Conservation (phyloP, 768 basidiomycete genomes). For the Boletellus ananas region DNA sequence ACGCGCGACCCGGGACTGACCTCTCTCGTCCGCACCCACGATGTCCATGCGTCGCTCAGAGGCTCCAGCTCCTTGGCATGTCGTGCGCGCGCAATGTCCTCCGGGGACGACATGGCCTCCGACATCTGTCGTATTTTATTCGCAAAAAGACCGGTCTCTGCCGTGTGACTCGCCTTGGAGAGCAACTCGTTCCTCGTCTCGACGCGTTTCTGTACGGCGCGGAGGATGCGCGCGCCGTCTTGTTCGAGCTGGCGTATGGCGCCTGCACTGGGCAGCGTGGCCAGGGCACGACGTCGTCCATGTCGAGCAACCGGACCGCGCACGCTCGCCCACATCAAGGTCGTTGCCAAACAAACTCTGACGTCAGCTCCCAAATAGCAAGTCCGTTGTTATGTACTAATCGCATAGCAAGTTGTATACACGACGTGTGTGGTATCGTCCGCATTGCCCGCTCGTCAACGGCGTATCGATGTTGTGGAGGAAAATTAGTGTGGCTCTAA, state of each 20-base stretch:
- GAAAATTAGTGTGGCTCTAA: neutral
- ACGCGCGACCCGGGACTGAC: slow-evolving; percentile 35
- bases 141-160: neutral
- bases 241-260: slow-evolving; percentile 30
- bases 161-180: slow-evolving; percentile 38
- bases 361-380: too few relatives aligned
- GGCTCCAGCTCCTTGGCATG: slow-evolving; percentile 67
- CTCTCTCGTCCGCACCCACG: slow-evolving; percentile 53
- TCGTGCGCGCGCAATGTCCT: slow-evolving; percentile 57
- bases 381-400: too few relatives aligned
- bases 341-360: slow-evolving; percentile 6
- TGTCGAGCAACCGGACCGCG: slow-evolving; percentile 10
- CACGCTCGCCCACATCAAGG: neutral
- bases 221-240: slow-evolving; percentile 50
- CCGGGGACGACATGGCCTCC: slow-evolving; percentile 47
- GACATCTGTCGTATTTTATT: slow-evolving; percentile 38
- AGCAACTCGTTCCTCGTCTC: slow-evolving; percentile 45
- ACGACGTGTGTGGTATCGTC: too few relatives aligned
- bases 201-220: slow-evolving; percentile 51
- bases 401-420: too few relatives aligned
- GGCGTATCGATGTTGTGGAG: too few relatives aligned
- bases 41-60: slow-evolving; percentile 63
- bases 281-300: slow-evolving; percentile 8
- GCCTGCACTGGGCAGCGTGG: slow-evolving; percentile 10
- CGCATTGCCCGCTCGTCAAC: too few relatives aligned